Base-by-base conservation (phyloP, 768 basidiomycete genomes). In the Macrolepiota dolichaula region DNA sequence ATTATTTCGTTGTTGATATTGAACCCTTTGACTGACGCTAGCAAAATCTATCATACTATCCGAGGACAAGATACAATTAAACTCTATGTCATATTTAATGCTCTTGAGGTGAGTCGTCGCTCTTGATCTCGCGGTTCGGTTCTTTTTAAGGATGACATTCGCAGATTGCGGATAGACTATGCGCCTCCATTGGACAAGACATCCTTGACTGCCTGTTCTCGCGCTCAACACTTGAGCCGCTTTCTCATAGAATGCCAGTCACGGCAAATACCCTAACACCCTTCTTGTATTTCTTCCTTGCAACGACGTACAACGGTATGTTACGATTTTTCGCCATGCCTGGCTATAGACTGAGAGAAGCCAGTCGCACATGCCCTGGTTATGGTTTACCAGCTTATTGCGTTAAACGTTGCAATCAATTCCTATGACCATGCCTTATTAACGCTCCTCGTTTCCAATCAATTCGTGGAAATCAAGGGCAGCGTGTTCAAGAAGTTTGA, bases 401-500 rank as follows among this genome's bases (percentile, higher is more conserved):
- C 95, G 4, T 81, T 99, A 59, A 98, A 98, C 65, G 96, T 99
- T 37, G 96, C 97, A 4, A 91, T 99, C 70, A 98, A 98, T 75
- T 96, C 95, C 17, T 99, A 96, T 72, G 96, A 98, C 71, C 92
- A 98, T 67, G 89, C 96, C 1, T 85, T 99, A 6, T 80, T 99
- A 42, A 97, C 96, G 0, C 82, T 99, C 0, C 82, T 99, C 7
- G 87, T 99, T 49, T 97, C 94, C 49, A 99, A 98, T 70, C 97
- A 99, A 72, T 98, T 99, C 68, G 96, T 98, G 36, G 97, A 99
- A 75, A 98, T 98, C 74, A 99, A 99, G 75, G 96, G 96, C 36
- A 94, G 92, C 70, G 97, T 99, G 1, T 99, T 99, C 85, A 99
- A 98, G 76, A 98, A 91, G 71, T 98, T 99, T 68, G 97, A 98